phyloP scores from a whole-genome alignment of 371 early-diverging fungal genomes.

The Mortierella sp. region DNA sequence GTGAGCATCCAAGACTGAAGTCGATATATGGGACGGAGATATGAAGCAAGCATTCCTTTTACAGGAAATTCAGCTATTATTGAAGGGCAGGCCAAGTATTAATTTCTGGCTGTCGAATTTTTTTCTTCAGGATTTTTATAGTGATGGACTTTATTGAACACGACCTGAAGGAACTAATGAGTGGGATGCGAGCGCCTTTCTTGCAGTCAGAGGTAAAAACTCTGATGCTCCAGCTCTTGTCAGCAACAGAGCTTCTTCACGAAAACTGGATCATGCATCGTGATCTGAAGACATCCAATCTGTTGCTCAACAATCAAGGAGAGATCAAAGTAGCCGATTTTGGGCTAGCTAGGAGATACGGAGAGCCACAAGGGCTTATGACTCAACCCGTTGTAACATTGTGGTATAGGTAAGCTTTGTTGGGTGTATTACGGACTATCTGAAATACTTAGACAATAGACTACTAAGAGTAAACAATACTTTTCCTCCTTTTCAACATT shows the following conservation, averaged over 20 bases:
- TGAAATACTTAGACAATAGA: not conserved
- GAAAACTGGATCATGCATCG: conserved; percentile 96
- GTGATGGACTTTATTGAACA: conserved; percentile 98
- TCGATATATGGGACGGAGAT: not conserved
- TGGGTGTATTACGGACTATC: not conserved
- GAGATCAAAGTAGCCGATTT: conserved; percentile 90
- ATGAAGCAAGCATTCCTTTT: not conserved
- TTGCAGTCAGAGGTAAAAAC: conserved; percentile 93
- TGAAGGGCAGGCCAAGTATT: not conserved
- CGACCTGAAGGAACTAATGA: conserved; percentile 93
- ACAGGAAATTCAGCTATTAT: not conserved
- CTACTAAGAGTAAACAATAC: not conserved
- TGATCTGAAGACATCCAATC: conserved; percentile 98
- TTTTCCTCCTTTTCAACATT: not conserved
- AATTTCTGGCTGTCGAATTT: not conserved
- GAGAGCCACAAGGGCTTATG: conserved; percentile 78
- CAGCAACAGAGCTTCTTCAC: conserved; percentile 91
- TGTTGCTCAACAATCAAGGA: conserved; percentile 89
- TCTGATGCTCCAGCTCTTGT: conserved; percentile 87
- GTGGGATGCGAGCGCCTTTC: conserved; percentile 82
- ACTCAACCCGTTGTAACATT: conserved; percentile 92
- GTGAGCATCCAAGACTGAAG: conserved; percentile 20
- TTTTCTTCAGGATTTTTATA: conserved; percentile 80
- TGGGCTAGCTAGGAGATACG: conserved; percentile 83
- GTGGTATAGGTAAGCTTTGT: conserved; percentile 77